Evolutionary conservation across 108 stramenopile genomes (phyloP).

Genomic region (Cafeteria roenbergensis): DNA sequence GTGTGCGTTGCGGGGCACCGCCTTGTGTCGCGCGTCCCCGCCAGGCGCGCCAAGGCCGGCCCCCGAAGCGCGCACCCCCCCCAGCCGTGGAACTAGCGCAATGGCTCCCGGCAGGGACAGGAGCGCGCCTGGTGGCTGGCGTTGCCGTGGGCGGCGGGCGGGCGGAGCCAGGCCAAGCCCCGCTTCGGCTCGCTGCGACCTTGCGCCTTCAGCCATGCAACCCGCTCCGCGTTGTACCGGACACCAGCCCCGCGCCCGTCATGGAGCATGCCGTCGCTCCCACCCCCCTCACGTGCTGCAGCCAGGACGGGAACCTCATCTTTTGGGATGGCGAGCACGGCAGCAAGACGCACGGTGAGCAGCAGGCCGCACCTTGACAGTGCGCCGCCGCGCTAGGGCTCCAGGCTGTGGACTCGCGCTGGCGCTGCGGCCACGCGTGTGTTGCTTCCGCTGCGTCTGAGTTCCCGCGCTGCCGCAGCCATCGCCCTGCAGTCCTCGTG

Average conservation of each 20-base stretch:
- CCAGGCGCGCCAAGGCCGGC: too few relatives aligned
- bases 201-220: neutral
- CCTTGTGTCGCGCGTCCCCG: too few relatives aligned
- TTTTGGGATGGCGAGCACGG: conserved; percentile 67
- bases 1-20: too few relatives aligned
- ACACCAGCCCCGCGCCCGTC: too few relatives aligned
- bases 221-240: neutral
- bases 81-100: too few relatives aligned
- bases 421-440: neutral
- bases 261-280: neutral
- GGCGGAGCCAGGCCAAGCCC: neutral
- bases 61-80: too few relatives aligned
- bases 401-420: neutral
- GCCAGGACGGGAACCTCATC: conserved; percentile 94
- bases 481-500: conserved; percentile 82
- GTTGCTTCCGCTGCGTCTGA: too few relatives aligned
- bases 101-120: too few relatives aligned
- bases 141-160: too few relatives aligned
- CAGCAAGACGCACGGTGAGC: neutral
- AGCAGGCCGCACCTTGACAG: neutral
- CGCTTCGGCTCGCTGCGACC: neutral
- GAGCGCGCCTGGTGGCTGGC: too few relatives aligned
- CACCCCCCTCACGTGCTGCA: conserved; percentile 57
- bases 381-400: neutral
- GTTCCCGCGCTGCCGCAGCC: conserved; percentile 32